These are phyloP conservation scores for Phytophthora pseudosyringae DNA, from an alignment of 352 stramenopile species.

Conservation along the genomic window DNA sequence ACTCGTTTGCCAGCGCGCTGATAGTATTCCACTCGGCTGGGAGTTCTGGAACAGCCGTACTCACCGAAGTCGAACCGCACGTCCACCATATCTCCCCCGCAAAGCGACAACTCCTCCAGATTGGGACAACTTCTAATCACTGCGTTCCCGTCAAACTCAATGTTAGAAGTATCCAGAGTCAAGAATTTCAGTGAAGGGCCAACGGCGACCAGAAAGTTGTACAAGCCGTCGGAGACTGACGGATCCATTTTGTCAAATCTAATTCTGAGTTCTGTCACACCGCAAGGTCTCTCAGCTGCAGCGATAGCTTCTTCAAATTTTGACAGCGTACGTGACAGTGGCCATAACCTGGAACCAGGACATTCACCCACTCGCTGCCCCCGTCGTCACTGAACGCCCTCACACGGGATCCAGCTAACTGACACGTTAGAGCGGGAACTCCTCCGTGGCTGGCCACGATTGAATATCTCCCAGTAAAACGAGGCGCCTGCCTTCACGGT, in stretches of 20 bases:
- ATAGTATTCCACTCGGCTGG: constrained; percentile 7
- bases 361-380: constrained; percentile 19
- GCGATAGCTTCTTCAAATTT: not conserved
- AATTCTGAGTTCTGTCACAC: constrained; percentile 7
- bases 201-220: constrained; percentile 6
- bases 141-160: not conserved
- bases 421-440: not conserved
- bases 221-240: constrained; percentile 7
- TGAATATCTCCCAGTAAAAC: constrained; percentile 12
- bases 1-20: not conserved
- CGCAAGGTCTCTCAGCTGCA: not conserved
- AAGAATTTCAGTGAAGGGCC: constrained; percentile 12
- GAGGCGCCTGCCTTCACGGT: not conserved
- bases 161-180: not conserved
- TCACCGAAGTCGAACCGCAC: constrained; percentile 24
- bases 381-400: constrained; percentile 17
- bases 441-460: constrained; percentile 4
- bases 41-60: constrained; percentile 15
- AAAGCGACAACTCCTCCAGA: constrained; percentile 17
- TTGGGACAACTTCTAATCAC: constrained; percentile 17
- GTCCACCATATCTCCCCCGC: constrained; percentile 6
- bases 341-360: constrained; percentile 14
- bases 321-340: constrained; percentile 1
- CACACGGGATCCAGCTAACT: not conserved
- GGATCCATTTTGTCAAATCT: constrained; percentile 2